phyloP scores from a whole-genome alignment of 1,284 basidiomycete genomes.

The Trametes sp. region DNA sequence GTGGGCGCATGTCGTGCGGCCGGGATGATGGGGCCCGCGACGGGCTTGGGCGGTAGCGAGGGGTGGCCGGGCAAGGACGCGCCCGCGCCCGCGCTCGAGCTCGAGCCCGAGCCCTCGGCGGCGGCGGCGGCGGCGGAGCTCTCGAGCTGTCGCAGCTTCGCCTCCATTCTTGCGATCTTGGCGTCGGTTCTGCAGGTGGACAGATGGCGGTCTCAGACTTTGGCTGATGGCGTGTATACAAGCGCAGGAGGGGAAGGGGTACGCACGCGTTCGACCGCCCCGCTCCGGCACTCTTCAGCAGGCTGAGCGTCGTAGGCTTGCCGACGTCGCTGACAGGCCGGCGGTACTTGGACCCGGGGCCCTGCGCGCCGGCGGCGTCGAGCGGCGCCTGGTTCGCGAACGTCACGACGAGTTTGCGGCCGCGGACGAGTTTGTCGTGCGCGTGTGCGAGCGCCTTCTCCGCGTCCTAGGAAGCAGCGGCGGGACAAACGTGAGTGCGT shows the following conservation, averaged over 20 bases:
- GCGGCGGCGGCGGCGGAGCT: constrained; percentile 39
- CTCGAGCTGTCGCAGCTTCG: constrained; percentile 87
- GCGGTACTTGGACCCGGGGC: constrained; percentile 39
- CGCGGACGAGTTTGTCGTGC: constrained; percentile 85
- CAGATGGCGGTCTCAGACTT: background rate
- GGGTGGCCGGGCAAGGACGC: constrained; percentile 48
- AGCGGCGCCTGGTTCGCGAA: constrained; percentile 84
- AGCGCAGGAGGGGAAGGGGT: too few species aligned
- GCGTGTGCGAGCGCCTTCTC: constrained; percentile 78
- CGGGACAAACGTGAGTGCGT: constrained; percentile 25
- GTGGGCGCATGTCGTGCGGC: constrained; percentile 17
- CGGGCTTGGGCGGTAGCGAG: constrained; percentile 61
- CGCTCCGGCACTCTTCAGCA: constrained; percentile 78
- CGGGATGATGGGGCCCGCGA: constrained; percentile 18
- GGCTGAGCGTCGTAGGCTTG: constrained; percentile 86
- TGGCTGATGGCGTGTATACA: background rate
- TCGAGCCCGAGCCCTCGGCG: constrained; percentile 30
- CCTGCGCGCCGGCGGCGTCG: constrained; percentile 39
- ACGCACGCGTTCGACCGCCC: constrained; percentile 68
- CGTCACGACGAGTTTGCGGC: constrained; percentile 88
- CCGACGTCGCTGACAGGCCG: constrained; percentile 63
- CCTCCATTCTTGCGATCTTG: constrained; percentile 96
- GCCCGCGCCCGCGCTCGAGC: constrained; percentile 21
- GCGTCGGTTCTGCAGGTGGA: constrained; percentile 69
- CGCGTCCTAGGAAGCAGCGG: constrained; percentile 72